Percentiles rank a stretch among this genome's conserved stretches.
These are phyloP conservation scores for Harrya chromipes DNA, from an alignment of 768 basidiomycete genomes.

Conservation along the genomic window DNA sequence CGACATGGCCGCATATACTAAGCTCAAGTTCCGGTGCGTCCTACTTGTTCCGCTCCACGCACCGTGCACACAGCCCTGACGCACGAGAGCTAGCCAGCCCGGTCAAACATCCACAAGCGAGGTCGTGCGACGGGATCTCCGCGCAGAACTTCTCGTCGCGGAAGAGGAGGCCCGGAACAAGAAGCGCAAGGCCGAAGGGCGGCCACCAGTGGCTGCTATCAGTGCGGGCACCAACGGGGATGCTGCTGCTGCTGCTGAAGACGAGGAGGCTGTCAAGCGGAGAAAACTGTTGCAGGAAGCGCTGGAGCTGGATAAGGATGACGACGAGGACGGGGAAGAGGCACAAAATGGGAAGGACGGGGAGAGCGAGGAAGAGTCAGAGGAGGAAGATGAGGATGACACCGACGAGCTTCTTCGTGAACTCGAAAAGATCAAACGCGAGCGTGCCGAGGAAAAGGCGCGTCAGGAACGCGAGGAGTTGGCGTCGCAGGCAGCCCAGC, in stretches of 20 bases:
- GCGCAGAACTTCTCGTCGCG: slow-evolving; percentile 77
- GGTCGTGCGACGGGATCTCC: slow-evolving; percentile 74
- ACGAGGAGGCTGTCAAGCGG: slow-evolving; percentile 71
- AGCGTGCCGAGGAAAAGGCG: slow-evolving; percentile 90
- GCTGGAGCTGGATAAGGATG: slow-evolving; percentile 85
- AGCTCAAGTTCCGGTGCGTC: slow-evolving; percentile 91
- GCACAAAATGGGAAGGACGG: slow-evolving; percentile 33
- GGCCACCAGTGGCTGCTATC: slow-evolving; percentile 36
- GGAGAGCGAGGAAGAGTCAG: slow-evolving; percentile 51
- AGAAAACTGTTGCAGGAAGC: slow-evolving; percentile 86
- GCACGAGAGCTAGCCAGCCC: slow-evolving; percentile 54
- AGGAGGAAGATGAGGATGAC: slow-evolving; percentile 58
- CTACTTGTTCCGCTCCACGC: not conserved
- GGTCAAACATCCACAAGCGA: slow-evolving; percentile 85
- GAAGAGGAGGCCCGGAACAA: slow-evolving; percentile 86
- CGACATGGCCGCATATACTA: slow-evolving; percentile 94
- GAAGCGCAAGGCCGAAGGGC: slow-evolving; percentile 89
- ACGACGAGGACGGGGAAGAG: slow-evolving; percentile 68
- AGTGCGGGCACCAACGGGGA: slow-evolving; percentile 17
- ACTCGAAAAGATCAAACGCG: slow-evolving; percentile 97
- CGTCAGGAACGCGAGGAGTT: slow-evolving; percentile 75
- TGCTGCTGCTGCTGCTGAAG: slow-evolving; percentile 47
- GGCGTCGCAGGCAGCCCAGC: slow-evolving; percentile 55
- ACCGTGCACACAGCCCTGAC: not conserved
- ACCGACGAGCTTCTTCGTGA: slow-evolving; percentile 93